Evolutionary conservation across 441 rosid species (phyloP).

Genomic region (Gossypium davidsonii): DNA sequence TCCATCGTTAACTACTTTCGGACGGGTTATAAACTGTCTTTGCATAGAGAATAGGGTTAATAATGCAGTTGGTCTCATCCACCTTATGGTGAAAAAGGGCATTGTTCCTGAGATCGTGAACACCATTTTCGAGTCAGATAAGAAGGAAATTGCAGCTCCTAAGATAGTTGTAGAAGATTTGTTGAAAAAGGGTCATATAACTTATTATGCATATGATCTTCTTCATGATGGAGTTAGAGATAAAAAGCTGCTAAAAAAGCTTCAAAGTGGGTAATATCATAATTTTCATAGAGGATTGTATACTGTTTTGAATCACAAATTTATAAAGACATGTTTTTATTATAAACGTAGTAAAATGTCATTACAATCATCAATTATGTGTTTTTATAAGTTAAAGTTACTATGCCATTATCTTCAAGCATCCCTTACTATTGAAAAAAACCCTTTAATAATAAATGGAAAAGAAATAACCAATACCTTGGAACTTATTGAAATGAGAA

Average conservation of each 20-base stretch:
- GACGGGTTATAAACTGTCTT: slow-evolving; percentile 78
- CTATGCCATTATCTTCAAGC: background rate
- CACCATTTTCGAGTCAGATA: slow-evolving; percentile 67
- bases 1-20: slow-evolving; percentile 69
- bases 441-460: too few species aligned
- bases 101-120: slow-evolving; percentile 74
- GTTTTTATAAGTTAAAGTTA: background rate
- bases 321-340: background rate
- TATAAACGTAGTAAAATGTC: background rate
- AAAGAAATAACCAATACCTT: too few species aligned
- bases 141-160: slow-evolving; percentile 79
- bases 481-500: too few species aligned
- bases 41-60: slow-evolving; percentile 60
- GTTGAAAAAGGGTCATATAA: slow-evolving; percentile 73
- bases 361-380: background rate
- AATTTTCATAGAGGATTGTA: slow-evolving; percentile 10
- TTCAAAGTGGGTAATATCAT: slow-evolving; percentile 21
- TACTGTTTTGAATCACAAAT: slow-evolving; percentile 1
- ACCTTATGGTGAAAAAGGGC: slow-evolving; percentile 58
- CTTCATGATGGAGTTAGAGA: slow-evolving; percentile 80
- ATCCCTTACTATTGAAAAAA: too few species aligned
- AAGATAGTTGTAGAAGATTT: slow-evolving; percentile 85
- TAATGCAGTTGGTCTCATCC: slow-evolving; percentile 69
- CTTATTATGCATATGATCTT: slow-evolving; percentile 80
- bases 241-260: slow-evolving; percentile 60